A percentile compares a stretch with the other conserved stretches of the same genome.
Evolutionary conservation across 2,329 filamentous ascomycete species (phyloP).

Genomic region (Fusarium xyrophilum): DNA sequence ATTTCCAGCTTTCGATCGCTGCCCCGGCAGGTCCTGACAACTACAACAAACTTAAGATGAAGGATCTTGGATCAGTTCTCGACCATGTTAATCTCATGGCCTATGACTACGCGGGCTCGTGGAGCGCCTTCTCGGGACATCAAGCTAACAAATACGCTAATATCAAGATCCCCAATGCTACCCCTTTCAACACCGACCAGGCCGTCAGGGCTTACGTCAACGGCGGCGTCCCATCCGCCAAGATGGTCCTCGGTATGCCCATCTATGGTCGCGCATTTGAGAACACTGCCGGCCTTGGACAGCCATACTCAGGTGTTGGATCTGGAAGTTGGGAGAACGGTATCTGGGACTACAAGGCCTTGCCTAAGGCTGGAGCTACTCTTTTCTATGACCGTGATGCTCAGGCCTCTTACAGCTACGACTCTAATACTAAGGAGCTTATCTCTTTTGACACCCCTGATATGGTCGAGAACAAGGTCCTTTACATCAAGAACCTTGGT

Average conservation of each 20-base stretch:
- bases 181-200: constrained; percentile 71
- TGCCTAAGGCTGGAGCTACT: constrained; percentile 67
- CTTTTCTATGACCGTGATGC: constrained; percentile 63
- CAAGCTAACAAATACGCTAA: constrained; percentile 72
- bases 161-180: constrained; percentile 58
- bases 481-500: constrained; percentile 65
- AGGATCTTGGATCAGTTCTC: constrained; percentile 54
- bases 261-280: constrained; percentile 77
- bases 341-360: constrained; percentile 80
- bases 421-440: constrained; percentile 64
- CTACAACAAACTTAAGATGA: constrained; percentile 56
- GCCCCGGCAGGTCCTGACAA: constrained; percentile 56
- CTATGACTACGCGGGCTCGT: constrained; percentile 76
- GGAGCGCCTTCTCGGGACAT: constrained; percentile 69
- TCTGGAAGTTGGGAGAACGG: constrained; percentile 74
- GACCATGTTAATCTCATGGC: constrained; percentile 72
- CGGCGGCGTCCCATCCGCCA: constrained; percentile 65
- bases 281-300: constrained; percentile 42
- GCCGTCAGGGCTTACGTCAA: constrained; percentile 70
- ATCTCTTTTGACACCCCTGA: constrained; percentile 73
- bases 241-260: constrained; percentile 79
- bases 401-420: constrained; percentile 74
- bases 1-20: constrained; percentile 60
- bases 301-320: constrained; percentile 63
- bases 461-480: constrained; percentile 66